Base-by-base conservation (phyloP, 2,329 filamentous ascomycete genomes). In the Stylonectria norvegica region DNA sequence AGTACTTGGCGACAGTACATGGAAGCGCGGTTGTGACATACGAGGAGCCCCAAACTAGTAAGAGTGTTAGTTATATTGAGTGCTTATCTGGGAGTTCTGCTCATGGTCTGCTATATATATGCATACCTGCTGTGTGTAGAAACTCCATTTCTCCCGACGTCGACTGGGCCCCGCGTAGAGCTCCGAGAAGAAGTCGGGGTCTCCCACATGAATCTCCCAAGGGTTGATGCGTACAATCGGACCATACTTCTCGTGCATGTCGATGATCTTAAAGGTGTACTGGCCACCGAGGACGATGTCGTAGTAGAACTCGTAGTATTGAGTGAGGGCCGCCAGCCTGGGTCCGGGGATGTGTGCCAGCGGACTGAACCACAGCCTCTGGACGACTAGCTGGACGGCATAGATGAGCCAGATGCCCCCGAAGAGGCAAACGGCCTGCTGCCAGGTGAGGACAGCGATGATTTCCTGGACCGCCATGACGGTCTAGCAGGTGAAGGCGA, bases 281-380 rank as follows among this genome's bases (percentile, higher is more conserved):
- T 67, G 57, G 2, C 68, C 70, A 5, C 63, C 61, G 5, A 64
- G 54, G 29, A 68, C 39, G 15, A 70, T 56, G 39, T 73, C 68
- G 42, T 70, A 70, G 51, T 70, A 73, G 34, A 63, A 61, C 45
- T 68, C 65, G 41, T 68, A 68, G 55, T 61, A 65, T 36, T 62
- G 55, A 34, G 64, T 67, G 34, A 65, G 47, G 4, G 65, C 65
- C 18, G 66, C 64, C 20, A 69, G 56, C 45, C 50, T 64, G 36
- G 66, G 66, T 3, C 66, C 66, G 1, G 66, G 66, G 32, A 69
- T 60, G 38, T 60, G 56, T 33, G 64, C 56, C 25, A 68, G 56
- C 9, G 66, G 64, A 40, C 65, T 67, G 38, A 68, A 52, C 50
- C 57, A 65, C 17, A 68, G 47, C 35, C 66, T 53, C 36, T 54